phyloP scores from a whole-genome alignment of 257 asterid genomes.

The Fraxinus pennsylvanica region DNA sequence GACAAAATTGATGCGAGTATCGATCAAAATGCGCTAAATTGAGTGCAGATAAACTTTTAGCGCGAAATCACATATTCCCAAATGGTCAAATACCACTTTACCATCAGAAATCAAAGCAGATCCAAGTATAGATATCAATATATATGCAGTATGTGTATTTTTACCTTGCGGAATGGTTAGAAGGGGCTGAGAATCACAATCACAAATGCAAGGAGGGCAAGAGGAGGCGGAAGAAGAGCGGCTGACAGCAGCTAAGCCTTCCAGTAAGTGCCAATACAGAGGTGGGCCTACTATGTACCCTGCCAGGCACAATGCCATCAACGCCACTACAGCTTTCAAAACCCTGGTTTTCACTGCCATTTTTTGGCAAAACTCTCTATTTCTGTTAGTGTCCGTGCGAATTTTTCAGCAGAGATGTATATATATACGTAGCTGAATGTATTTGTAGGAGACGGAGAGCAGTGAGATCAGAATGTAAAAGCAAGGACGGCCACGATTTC shows the following conservation, averaged over 20 bases:
- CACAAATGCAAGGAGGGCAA: conserved; percentile 79
- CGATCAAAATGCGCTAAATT: no score
- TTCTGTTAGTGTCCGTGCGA: no score
- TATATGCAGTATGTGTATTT: not conserved
- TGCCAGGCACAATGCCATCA: conserved; percentile 67
- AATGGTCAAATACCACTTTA: not conserved
- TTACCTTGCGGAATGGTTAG: conserved; percentile 70
- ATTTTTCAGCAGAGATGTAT: no score
- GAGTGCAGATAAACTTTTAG: no score
- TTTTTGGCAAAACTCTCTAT: not conserved
- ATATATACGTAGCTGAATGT: no score
- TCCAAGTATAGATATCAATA: conserved; percentile 16
- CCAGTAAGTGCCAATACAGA: conserved; percentile 81
- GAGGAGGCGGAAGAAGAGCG: conserved; percentile 50
- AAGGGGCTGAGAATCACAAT: conserved; percentile 68
- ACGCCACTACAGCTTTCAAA: conserved; percentile 51
- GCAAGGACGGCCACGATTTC: no score
- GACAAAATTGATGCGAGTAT: no score
- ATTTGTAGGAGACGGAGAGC: no score
- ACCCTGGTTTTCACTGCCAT: conserved; percentile 66
- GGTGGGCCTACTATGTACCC: conserved; percentile 86
- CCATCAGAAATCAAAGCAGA: conserved; percentile 34
- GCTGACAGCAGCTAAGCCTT: conserved; percentile 63
- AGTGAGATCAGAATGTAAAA: no score
- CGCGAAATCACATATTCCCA: not conserved